Evolutionary conservation across 2,329 filamentous ascomycete genomes (phyloP), one percentile per base, ranked within the genome.

Genomic region (Scolecobasidium constrictum): DNA sequence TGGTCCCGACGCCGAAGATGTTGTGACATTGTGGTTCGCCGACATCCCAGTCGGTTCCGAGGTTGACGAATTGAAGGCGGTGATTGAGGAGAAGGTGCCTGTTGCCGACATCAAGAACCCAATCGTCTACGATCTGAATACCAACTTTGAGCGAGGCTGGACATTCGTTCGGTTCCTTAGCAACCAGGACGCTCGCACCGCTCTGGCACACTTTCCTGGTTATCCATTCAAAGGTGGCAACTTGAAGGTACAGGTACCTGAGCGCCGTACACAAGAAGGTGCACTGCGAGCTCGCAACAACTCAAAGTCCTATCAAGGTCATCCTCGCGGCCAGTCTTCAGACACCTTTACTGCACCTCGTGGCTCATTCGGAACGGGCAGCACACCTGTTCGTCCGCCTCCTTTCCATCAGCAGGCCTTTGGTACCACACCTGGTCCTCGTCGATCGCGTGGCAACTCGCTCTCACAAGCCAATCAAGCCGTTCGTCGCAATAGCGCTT

Each of bases 51-150:
- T 19, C 17, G 31, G 20, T n/a, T 35, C 40, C 4, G 21, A 18
- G 4, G 18, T 22, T 13, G 62, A 65, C 45, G 65, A 66, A 2
- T 69, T 70, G 53, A 61, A 64, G 54, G 55, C 62, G 3, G 51
- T 71, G 53, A 64, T 70, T 44, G 59, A 67, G 35, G 66, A 69
- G 43, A 69, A 69, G 47, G 66, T 42, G n/a, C 23, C 26, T 13
- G 39, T 42, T 19, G 13, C 31, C 20, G 31, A 34, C 13, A 21
- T 42, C 23, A 42, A 15, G 15, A 19, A 19, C 15, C 31, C 21
- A 16, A 26, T 19, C 9, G 7, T 33, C 11, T 17, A 16, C 3
- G 13, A 18, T 13, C 12, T 28, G 9, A 20, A 35, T 4, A 5
- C 19, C 7, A 36, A 17, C 34, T 18, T 20, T 12, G 3, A 11